Base-by-base conservation (phyloP, 1,284 basidiomycete species). In the Lignosus rhinocerotis region DNA sequence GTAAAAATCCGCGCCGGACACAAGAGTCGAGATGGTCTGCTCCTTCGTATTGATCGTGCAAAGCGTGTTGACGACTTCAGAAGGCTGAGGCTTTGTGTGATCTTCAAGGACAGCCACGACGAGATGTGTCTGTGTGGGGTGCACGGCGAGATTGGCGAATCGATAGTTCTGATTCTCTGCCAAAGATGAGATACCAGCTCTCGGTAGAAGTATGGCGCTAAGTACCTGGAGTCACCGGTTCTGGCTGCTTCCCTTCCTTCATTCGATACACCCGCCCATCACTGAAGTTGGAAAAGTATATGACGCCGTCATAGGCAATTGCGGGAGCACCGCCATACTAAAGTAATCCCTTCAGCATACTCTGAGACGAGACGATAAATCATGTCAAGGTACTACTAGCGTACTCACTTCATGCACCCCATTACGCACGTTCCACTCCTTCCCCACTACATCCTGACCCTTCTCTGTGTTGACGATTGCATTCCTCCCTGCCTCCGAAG, bases 1-100 rank as follows among this genome's bases (percentile, higher is more conserved):
- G 66, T 90, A 91, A 70, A 91, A 91, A 68, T 90, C 87, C 3
- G 81, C 79, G 10, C 86, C 87, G n/a, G 75, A 72, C 6, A 80
- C 71, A 32, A 87, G 70, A 9, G 75, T 69, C 17, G 73, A 65
- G 19, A 86, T 67, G 1, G 74, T 72, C 63, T 77, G 72, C n/a
- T 71, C 69, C 25, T 64, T 63, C 8, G 76, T 77, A 66, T 88
- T 73, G 66, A 91, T 80, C 38, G 84, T 65, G 50, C 81, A 81
- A 36, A 92, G 78, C 3, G 77, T 78, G 61, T 82, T 89, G 43
- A 80, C 75, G 34, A 90, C 79, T 14, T 80, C 73, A 6, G 78
- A 67, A 1, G 87, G 87, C 2, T 71, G 70, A 33, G 85, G 81
- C 38, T 80, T 70, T 0, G 86, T 87, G 67, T 90, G 88, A 67